Conservation (phyloP, 2,329 filamentous ascomycete species). For the Talaromyces sp. region DNA sequence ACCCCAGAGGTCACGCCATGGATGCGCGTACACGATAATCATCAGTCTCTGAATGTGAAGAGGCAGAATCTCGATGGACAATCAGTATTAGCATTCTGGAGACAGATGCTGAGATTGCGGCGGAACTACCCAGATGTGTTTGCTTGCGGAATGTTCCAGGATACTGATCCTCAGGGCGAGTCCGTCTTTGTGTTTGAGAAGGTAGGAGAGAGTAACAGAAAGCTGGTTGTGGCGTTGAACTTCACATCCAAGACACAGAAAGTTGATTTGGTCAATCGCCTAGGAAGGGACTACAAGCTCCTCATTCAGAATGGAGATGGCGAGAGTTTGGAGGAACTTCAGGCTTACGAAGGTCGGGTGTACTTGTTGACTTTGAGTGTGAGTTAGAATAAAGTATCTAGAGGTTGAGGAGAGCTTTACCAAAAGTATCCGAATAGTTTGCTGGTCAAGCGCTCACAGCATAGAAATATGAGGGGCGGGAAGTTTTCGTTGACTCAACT, state of each 20-base stretch:
- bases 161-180: constrained; percentile 51
- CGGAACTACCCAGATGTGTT: constrained; percentile 60
- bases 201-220: constrained; percentile 27
- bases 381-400: too few relatives aligned
- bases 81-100: constrained; percentile 45
- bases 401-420: too few relatives aligned
- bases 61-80: constrained; percentile 34
- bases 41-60: constrained; percentile 58
- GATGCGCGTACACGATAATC: constrained; percentile 65
- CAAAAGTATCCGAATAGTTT: too few relatives aligned
- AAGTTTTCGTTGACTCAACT: too few relatives aligned
- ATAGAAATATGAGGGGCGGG: too few relatives aligned
- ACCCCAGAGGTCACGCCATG: constrained; percentile 49
- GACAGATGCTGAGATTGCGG: constrained; percentile 39
- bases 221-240: constrained; percentile 47
- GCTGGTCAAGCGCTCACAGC: too few relatives aligned
- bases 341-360: constrained; percentile 37
- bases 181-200: constrained; percentile 50
- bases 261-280: constrained; percentile 31
- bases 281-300: constrained; percentile 25
- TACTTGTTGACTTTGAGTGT: constrained; percentile 26
- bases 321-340: constrained; percentile 26
- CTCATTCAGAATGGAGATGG: constrained; percentile 26
- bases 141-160: constrained; percentile 60
- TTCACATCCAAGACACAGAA: constrained; percentile 44